Conservation (phyloP, 306 rosid species). For the Quercus robur region DNA sequence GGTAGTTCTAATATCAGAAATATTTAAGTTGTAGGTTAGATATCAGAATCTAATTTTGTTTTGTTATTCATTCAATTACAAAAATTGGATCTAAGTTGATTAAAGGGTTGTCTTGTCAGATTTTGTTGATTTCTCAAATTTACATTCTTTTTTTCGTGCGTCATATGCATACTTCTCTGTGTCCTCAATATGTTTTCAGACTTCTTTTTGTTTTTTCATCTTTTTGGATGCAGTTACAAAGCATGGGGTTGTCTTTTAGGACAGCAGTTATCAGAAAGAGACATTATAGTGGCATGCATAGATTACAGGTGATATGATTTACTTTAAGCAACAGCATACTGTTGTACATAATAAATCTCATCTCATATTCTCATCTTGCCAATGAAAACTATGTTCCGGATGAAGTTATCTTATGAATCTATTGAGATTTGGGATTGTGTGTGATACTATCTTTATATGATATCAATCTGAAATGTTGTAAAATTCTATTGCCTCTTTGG, state of each 20-base stretch:
- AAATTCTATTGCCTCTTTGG: neutral
- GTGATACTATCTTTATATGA: neutral
- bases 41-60: neutral
- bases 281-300: slow-evolving; percentile 88
- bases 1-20: neutral
- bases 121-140: neutral
- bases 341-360: neutral
- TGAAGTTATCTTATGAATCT: neutral
- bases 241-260: slow-evolving; percentile 98
- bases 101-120: neutral
- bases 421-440: neutral
- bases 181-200: slow-evolving; percentile 1
- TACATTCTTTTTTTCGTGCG: neutral
- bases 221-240: slow-evolving; percentile 57
- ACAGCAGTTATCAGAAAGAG: slow-evolving; percentile 82
- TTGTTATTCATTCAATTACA: neutral
- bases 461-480: neutral
- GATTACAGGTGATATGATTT: slow-evolving; percentile 68
- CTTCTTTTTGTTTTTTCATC: neutral
- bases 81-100: neutral
- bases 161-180: neutral
- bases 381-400: neutral
- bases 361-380: neutral
- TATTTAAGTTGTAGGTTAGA: too few species aligned
- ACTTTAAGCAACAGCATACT: neutral